phyloP scores from a whole-genome alignment of 345 rosid genomes.

The Microcos paniculata region DNA sequence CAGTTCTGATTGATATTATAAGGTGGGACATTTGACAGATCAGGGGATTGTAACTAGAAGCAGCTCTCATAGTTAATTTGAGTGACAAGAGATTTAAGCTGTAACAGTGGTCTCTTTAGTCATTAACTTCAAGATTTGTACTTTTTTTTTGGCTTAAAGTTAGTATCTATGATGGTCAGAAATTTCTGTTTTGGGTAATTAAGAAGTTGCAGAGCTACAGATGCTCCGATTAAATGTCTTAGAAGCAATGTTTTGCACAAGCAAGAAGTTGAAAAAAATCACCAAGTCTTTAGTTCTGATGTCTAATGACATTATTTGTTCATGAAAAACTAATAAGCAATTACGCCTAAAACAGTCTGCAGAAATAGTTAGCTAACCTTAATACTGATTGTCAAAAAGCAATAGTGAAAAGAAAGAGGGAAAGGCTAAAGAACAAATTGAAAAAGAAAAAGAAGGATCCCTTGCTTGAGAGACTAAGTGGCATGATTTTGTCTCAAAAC shows the following conservation, averaged over 20 bases:
- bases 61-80: not conserved
- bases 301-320: not conserved
- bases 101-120: not conserved
- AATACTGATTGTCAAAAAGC: not conserved
- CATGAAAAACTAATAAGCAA: not conserved
- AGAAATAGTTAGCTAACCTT: not conserved
- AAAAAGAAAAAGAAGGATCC: not conserved
- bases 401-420: not conserved
- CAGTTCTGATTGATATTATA: not conserved
- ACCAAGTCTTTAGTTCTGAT: not conserved
- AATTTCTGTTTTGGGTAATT: not conserved
- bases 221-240: not conserved
- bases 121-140: not conserved
- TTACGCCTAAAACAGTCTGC: not conserved
- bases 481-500: not conserved
- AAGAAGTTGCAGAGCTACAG: not conserved
- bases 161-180: not conserved
- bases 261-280: not conserved
- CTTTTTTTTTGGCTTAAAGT: not conserved
- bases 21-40: conserved; percentile 3
- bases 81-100: not conserved
- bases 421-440: not conserved
- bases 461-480: not conserved
- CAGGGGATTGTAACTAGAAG: not conserved
- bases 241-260: not conserved